Evolutionary conservation across 2,329 filamentous ascomycete genomes (phyloP).

Genomic region (Colletotrichum australisinense): DNA sequence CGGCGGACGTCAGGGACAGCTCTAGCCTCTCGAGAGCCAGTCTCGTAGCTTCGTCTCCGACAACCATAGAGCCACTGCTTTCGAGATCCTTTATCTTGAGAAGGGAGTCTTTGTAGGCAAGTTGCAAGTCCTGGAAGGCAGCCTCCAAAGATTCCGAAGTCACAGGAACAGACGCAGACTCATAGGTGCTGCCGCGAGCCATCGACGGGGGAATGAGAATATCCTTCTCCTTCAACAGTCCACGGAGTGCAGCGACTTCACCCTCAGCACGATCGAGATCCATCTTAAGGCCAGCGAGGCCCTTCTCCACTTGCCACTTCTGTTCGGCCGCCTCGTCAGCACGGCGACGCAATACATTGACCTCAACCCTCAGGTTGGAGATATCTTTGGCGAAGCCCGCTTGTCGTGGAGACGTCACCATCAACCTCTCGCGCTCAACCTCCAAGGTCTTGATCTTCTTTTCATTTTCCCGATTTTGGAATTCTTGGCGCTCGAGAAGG

Average conservation of each 20-base stretch:
- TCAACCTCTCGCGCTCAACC: constrained; percentile 79
- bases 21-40: constrained; percentile 74
- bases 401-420: constrained; percentile 76
- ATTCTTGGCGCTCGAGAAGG: constrained; percentile 85
- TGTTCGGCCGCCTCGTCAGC: constrained; percentile 95
- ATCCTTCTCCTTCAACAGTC: constrained; percentile 84
- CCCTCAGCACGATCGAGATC: constrained; percentile 95
- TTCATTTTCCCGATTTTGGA: constrained; percentile 84
- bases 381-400: constrained; percentile 89
- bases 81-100: constrained; percentile 75
- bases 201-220: constrained; percentile 76
- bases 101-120: constrained; percentile 75
- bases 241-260: constrained; percentile 86
- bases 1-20: constrained; percentile 74
- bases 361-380: constrained; percentile 81
- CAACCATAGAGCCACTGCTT: constrained; percentile 49
- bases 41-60: constrained; percentile 68
- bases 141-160: constrained; percentile 79
- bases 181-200: constrained; percentile 52
- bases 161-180: constrained; percentile 52
- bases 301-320: constrained; percentile 96
- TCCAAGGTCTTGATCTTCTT: constrained; percentile 85
- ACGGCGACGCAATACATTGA: constrained; percentile 83
- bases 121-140: constrained; percentile 81
- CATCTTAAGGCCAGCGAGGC: constrained; percentile 90